phyloP scores from a whole-genome alignment of 352 stramenopile genomes.

The Globisporangium yorkense region DNA sequence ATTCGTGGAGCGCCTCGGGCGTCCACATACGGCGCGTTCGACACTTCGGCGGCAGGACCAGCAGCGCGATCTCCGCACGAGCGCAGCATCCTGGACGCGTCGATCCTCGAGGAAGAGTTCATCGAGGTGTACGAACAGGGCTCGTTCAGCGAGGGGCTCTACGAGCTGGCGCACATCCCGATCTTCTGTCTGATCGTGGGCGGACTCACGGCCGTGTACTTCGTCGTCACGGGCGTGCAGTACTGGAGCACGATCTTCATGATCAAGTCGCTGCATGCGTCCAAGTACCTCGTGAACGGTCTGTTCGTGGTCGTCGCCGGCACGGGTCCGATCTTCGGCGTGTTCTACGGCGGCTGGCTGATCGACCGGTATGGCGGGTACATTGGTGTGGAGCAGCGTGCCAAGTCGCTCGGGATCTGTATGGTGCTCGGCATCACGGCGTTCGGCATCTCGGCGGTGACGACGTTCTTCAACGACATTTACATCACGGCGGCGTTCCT shows the following conservation, averaged over 20 bases:
- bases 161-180: conserved; percentile 57
- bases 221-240: conserved; percentile 82
- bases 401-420: conserved; percentile 69
- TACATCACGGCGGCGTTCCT: conserved; percentile 70
- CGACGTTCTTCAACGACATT: conserved; percentile 77
- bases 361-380: conserved; percentile 77
- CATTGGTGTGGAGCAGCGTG: conserved; percentile 66
- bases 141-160: conserved; percentile 54
- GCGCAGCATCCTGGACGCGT: conserved; percentile 53
- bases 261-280: conserved; percentile 79
- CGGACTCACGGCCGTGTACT: conserved; percentile 77
- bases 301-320: conserved; percentile 78
- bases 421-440: conserved; percentile 68
- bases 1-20: conserved; percentile 12
- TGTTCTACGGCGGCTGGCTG: conserved; percentile 78
- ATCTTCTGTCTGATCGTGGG: conserved; percentile 77
- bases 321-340: conserved; percentile 73
- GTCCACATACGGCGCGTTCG: conserved; percentile 52
- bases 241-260: conserved; percentile 88
- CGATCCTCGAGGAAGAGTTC: conserved; percentile 70
- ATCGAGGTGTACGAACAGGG: conserved; percentile 65
- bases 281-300: conserved; percentile 79
- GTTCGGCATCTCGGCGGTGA: conserved; percentile 55
- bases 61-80: conserved; percentile 30
- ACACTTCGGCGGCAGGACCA: conserved; percentile 19